phyloP scores from a whole-genome alignment of 768 basidiomycete species.

The Mycena kentingensis region DNA sequence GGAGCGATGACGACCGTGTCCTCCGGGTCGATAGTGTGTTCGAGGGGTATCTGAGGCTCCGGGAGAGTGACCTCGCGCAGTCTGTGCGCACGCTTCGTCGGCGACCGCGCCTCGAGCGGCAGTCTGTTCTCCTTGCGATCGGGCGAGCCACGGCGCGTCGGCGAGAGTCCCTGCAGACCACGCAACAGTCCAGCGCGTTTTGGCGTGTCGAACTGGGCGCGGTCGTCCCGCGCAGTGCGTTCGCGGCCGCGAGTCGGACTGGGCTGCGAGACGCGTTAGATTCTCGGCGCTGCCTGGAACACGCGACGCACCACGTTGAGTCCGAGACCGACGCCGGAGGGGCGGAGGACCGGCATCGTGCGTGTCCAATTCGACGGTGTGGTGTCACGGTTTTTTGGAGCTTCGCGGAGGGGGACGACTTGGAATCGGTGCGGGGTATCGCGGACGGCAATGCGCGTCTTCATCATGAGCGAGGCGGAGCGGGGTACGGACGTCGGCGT shows the following conservation, averaged over 20 bases:
- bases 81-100: conserved; percentile 11
- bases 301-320: conserved; percentile 10
- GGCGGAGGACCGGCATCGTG: conserved; percentile 9
- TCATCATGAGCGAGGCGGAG: conserved; percentile 39
- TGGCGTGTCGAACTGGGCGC: background rate
- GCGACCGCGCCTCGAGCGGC: background rate
- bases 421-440: conserved; percentile 48
- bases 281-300: background rate
- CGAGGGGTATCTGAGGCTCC: background rate
- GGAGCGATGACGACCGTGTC: conserved; percentile 1
- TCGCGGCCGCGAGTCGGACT: conserved; percentile 3
- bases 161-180: conserved; percentile 16
- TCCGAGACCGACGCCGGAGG: conserved; percentile 18
- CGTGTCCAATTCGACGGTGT: conserved; percentile 17
- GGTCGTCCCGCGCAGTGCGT: conserved; percentile 1
- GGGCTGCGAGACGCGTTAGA: background rate
- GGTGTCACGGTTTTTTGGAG: conserved; percentile 26
- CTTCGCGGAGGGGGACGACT: conserved; percentile 44
- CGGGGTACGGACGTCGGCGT: conserved; percentile 2
- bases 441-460: conserved; percentile 47
- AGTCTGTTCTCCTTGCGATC: conserved; percentile 20
- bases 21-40: background rate
- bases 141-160: conserved; percentile 11
- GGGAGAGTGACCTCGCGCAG: conserved; percentile 5
- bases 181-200: conserved; percentile 8